These are phyloP conservation scores for Umbilicus rupestris DNA, from an alignment of 164 flowering plant genomes.

Conservation along the genomic window DNA sequence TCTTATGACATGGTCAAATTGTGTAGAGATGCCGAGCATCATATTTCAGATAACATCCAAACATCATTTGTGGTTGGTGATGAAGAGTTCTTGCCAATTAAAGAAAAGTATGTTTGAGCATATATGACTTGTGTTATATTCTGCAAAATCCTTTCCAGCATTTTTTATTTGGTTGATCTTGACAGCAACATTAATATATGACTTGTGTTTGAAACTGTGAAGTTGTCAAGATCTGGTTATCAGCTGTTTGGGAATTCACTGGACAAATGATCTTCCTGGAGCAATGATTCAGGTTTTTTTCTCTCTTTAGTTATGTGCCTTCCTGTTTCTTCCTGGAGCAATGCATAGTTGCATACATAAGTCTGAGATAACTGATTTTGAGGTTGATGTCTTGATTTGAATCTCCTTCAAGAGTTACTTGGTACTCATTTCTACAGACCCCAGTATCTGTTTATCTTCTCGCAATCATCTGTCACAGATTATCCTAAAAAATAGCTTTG, in stretches of 20 bases:
- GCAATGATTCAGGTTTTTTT: slow-evolving; percentile 80
- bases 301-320: not conserved
- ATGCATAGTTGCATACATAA: not conserved
- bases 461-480: not conserved
- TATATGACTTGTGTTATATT: not conserved
- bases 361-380: not conserved
- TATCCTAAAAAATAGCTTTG: not conserved
- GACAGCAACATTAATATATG: not conserved
- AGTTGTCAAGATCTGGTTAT: slow-evolving; percentile 82
- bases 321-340: not conserved
- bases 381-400: not conserved
- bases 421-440: not conserved
- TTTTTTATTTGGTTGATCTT: slow-evolving; percentile 1
- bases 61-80: slow-evolving; percentile 77
- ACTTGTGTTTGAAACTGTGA: slow-evolving; percentile 12
- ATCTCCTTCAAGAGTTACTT: not conserved
- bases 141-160: too few species aligned
- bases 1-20: slow-evolving; percentile 72
- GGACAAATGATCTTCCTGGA: slow-evolving; percentile 99
- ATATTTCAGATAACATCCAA: slow-evolving; percentile 32
- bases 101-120: slow-evolving; percentile 50
- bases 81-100: slow-evolving; percentile 87
- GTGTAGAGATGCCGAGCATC: slow-evolving; percentile 42
- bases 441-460: not conserved
- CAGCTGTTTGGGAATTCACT: slow-evolving; percentile 94